A percentile compares a stretch with the other conserved stretches of the same genome.
Evolutionary conservation across 2,329 filamentous ascomycete species (phyloP).

Genomic region (Macrophomina tecta): DNA sequence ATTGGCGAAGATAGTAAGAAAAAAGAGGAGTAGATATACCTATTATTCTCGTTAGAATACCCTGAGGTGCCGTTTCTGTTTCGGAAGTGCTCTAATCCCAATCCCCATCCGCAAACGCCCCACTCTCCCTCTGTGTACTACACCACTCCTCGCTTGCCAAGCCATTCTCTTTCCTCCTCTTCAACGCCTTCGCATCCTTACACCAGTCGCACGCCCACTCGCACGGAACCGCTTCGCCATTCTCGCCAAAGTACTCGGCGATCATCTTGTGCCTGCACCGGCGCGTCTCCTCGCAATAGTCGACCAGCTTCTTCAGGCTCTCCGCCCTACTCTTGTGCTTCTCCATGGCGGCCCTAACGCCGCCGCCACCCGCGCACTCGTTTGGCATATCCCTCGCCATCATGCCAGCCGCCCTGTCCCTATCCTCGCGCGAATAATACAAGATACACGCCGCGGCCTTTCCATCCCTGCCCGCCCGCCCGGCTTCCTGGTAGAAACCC

Average conservation of each 20-base stretch:
- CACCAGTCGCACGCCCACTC: conserved; percentile 58
- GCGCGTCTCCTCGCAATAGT: conserved; percentile 79
- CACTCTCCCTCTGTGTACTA: conserved; percentile 52
- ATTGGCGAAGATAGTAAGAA: too few relatives aligned
- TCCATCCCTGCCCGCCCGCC: conserved; percentile 86
- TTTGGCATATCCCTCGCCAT: conserved; percentile 56
- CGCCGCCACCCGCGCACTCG: conserved; percentile 41
- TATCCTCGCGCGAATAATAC: conserved; percentile 88
- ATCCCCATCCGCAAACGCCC: conserved; percentile 34
- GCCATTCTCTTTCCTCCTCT: conserved; percentile 50
- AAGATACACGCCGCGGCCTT: conserved; percentile 86
- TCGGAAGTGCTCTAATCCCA: neutral
- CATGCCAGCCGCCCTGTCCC: conserved; percentile 71
- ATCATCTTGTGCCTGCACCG: conserved; percentile 70
- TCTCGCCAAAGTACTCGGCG: conserved; percentile 45
- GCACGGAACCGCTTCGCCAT: conserved; percentile 40
- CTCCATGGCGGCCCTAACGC: conserved; percentile 30
- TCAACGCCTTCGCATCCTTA: conserved; percentile 51
- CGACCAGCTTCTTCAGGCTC: conserved; percentile 64
- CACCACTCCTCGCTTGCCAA: conserved; percentile 58
- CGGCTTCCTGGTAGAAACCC: conserved; percentile 94
- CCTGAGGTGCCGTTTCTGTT: too few relatives aligned
- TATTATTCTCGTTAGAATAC: too few relatives aligned
- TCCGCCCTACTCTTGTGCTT: conserved; percentile 47
- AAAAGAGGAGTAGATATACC: too few relatives aligned